These are phyloP conservation scores for Metschnikowia koreensis DNA, from an alignment of 805 yeast genomes.

Conservation along the genomic window DNA sequence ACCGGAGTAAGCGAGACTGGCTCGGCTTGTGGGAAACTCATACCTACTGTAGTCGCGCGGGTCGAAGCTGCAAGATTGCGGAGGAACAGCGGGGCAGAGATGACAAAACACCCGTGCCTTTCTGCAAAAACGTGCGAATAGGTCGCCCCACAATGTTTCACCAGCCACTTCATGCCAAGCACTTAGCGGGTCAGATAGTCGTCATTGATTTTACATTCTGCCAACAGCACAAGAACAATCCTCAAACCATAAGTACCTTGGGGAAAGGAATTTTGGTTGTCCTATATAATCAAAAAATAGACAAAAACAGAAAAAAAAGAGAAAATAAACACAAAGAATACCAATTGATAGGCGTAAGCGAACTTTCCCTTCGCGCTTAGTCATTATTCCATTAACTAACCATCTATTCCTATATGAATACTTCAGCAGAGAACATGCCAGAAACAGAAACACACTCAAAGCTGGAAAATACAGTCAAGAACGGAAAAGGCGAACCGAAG, in stretches of 20 bases:
- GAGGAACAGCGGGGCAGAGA: background rate
- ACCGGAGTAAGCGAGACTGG: constrained; percentile 27
- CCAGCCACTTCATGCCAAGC: background rate
- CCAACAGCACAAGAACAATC: background rate
- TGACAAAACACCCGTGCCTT: background rate
- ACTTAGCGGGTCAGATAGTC: background rate
- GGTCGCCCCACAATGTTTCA: background rate
- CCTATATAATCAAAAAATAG: too few species aligned
- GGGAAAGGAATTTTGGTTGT: too few species aligned
- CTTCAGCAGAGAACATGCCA: background rate
- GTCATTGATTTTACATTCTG: background rate
- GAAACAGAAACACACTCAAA: background rate
- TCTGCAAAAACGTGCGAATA: background rate
- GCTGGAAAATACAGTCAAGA: background rate
- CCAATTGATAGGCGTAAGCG: too few species aligned
- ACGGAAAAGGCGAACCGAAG: background rate
- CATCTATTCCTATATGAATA: too few species aligned
- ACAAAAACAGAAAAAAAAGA: too few species aligned
- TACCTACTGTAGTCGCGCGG: background rate
- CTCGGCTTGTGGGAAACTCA: background rate
- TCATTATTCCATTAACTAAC: too few species aligned
- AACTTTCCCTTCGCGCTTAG: too few species aligned
- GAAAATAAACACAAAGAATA: too few species aligned
- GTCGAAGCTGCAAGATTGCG: too few species aligned
- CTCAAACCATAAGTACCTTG: too few species aligned